Evolutionary conservation across 805 yeast species (phyloP), one percentile per base, ranked within the genome.

Genomic region (Myxozyma mucilagina): DNA sequence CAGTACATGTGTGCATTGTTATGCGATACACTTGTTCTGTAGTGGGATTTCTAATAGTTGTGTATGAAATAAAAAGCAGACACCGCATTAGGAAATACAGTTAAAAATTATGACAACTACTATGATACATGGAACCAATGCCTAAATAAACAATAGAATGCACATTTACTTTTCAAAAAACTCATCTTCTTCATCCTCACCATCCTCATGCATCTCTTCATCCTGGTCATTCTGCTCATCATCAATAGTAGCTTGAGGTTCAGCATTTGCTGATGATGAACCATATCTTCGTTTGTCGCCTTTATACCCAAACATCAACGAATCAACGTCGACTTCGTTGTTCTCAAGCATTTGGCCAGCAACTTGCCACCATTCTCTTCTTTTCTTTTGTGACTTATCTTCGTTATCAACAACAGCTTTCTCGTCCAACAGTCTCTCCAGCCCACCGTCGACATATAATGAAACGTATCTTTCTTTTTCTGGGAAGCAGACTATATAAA

Each of bases 401-500:
- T 49, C 61, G 10, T n/a, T 47, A 43, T 55, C 53, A 34, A 18
- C 50, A 20, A 42, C 29, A 18, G 55, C 39, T 9, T 18, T 38
- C 9, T 29, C 55, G 14, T 44, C 32, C 31, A 45, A 13, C 5
- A 58, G 14, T 5, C 53, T 29, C 20, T 56, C 53, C 10, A 60
- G 44, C 11, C 61, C 66, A 29, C 50, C 53, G 18, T 54, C 66
- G 20, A 51, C 70, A 39, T 68, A 68, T 31, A 68, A 35, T 24
- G 70, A 60, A 6, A 68, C 63, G 41, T 68, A 68, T 49, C 64
- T 64, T 41, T 59, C 29, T 20, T 62, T 57, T 20, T 45, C 36
- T n/a, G 71, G 71, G 47, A 59, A 68, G n/a, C 52, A 48, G 4
- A 48, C 61, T 32, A 65, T 60, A 43, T 68, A 68, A 11, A 62